phyloP scores from a whole-genome alignment of 441 rosid species.

The Mallotus repandus region DNA sequence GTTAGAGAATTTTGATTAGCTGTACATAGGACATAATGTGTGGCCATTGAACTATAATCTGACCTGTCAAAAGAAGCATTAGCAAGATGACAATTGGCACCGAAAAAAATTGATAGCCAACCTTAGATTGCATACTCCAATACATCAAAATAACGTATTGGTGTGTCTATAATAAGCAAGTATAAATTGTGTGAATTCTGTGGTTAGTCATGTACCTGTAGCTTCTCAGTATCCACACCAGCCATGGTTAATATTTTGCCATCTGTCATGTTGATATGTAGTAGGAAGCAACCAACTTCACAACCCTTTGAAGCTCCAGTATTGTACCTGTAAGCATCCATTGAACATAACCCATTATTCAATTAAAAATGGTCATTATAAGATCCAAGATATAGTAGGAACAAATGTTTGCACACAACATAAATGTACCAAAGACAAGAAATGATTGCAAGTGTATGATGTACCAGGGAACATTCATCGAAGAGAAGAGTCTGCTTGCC shows the following conservation, averaged over 20 bases:
- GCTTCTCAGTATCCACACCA: slow-evolving; percentile 41
- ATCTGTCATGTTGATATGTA: slow-evolving; percentile 40
- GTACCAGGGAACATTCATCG: slow-evolving; percentile 64
- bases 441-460: slow-evolving; percentile 20
- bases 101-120: neutral
- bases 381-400: slow-evolving; percentile 17
- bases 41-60: neutral
- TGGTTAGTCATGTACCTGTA: slow-evolving; percentile 34
- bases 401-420: neutral
- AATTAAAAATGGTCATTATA: slow-evolving; percentile 16
- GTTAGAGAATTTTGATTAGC: neutral
- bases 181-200: neutral
- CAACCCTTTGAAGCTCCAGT: slow-evolving; percentile 37
- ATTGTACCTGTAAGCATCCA: slow-evolving; percentile 48
- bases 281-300: slow-evolving; percentile 35
- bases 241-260: slow-evolving; percentile 51
- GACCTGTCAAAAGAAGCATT: neutral
- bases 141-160: neutral
- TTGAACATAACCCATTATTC: slow-evolving; percentile 19
- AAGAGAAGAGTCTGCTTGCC: slow-evolving; percentile 41
- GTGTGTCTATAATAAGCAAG: neutral
- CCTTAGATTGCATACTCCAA: neutral
- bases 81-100: neutral
- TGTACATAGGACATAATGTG: no score
- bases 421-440: slow-evolving; percentile 22